These are phyloP conservation scores for Ettlia oleoabundans DNA, from an alignment of 139 green algal genomes.

Conservation along the genomic window DNA sequence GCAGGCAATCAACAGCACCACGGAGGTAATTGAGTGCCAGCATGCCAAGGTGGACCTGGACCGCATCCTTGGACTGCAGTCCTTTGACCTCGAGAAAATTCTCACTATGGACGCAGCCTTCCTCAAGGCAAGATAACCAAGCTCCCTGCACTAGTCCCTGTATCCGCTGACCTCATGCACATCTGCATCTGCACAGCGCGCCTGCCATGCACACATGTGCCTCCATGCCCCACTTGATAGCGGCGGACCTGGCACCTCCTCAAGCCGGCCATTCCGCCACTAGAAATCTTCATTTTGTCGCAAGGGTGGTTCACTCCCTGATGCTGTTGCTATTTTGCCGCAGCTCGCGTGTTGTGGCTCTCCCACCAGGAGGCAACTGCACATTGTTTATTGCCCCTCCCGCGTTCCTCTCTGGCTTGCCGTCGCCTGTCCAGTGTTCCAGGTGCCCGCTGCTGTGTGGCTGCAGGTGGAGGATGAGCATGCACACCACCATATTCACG, in stretches of 20 bases:
- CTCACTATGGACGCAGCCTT: conserved; percentile 72
- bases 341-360: too few species aligned
- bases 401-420: too few species aligned
- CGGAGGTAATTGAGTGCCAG: conserved; percentile 60
- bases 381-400: too few species aligned
- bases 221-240: not conserved
- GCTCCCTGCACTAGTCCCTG: too few species aligned
- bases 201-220: not conserved
- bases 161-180: too few species aligned
- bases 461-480: conserved; percentile 21
- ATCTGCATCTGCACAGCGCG: not conserved
- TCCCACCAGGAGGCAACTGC: too few species aligned
- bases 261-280: too few species aligned
- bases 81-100: conserved; percentile 65
- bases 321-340: too few species aligned
- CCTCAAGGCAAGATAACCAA: conserved; percentile 55
- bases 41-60: conserved; percentile 56
- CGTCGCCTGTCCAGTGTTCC: too few species aligned
- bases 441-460: not conserved
- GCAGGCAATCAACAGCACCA: conserved; percentile 52
- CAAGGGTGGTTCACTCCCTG: too few species aligned
- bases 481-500: not conserved
- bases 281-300: too few species aligned
- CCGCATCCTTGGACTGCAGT: conserved; percentile 55
- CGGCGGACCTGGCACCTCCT: too few species aligned